These are phyloP conservation scores for Arctostaphylos glauca DNA, from an alignment of 148 eudicot species.

Conservation along the genomic window DNA sequence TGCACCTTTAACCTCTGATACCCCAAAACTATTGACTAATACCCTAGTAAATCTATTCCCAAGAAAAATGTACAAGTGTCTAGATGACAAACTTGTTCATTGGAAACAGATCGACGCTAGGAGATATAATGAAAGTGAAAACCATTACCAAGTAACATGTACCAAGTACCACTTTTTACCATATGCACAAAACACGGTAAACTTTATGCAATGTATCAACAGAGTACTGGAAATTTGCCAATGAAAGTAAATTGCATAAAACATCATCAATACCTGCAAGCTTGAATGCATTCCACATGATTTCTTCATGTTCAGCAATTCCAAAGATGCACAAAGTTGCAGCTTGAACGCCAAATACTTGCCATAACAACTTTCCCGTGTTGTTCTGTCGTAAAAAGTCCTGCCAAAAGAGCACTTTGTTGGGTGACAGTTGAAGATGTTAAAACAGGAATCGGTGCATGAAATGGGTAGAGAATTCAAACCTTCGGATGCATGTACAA, in stretches of 20 bases:
- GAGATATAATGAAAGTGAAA: neutral
- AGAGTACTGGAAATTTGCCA: neutral
- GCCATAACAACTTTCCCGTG: constrained; percentile 97
- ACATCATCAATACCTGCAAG: constrained; percentile 47
- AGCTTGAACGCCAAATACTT: constrained; percentile 85
- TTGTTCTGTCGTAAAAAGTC: constrained; percentile 95
- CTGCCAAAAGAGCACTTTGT: constrained; percentile 33
- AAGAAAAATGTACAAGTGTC: neutral
- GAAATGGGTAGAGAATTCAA: constrained; percentile 16
- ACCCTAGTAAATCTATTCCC: neutral
- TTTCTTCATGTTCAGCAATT: constrained; percentile 79
- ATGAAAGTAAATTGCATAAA: neutral
- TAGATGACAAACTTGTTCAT: neutral
- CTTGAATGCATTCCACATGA: constrained; percentile 86
- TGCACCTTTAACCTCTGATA: neutral
- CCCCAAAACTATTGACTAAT: neutral
- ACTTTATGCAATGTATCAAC: neutral
- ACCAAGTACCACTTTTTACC: constrained; percentile 1
- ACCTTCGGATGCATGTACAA: constrained; percentile 99
- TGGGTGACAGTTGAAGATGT: neutral
- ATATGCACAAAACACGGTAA: neutral
- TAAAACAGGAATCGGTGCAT: neutral
- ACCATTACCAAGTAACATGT: neutral
- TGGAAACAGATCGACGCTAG: neutral
- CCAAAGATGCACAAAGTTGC: constrained; percentile 90